A percentile compares a stretch with the other conserved stretches of the same genome.
phyloP scores from a whole-genome alignment of 306 rosid species.

The Morella rubra region DNA sequence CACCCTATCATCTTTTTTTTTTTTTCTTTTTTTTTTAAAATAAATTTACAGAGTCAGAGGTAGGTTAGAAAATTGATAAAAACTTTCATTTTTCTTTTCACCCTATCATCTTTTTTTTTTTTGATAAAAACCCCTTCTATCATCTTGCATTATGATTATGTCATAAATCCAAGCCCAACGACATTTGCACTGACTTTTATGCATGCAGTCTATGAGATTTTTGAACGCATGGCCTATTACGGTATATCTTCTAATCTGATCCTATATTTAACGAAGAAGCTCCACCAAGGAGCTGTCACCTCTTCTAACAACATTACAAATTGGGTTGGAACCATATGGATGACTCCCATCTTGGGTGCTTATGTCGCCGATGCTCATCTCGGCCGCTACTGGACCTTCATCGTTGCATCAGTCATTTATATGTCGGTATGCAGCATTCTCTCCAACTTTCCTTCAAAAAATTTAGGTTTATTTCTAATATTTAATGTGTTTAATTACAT shows the following conservation, averaged over 20 bases:
- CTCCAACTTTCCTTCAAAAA: too few relatives aligned
- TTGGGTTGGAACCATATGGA: conserved; percentile 67
- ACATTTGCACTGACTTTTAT: not conserved
- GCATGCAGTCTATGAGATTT: conserved; percentile 46
- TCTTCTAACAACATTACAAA: conserved; percentile 52
- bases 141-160: not conserved
- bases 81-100: too few relatives aligned
- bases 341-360: conserved; percentile 82
- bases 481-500: too few relatives aligned
- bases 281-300: conserved; percentile 45
- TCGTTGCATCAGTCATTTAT: conserved; percentile 50
- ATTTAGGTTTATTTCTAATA: too few relatives aligned
- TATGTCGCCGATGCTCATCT: conserved; percentile 78
- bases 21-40: too few relatives aligned
- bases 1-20: too few relatives aligned
- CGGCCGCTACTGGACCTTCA: conserved; percentile 82
- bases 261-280: conserved; percentile 38
- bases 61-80: too few relatives aligned
- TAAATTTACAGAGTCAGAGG: too few relatives aligned
- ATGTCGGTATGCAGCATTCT: conserved; percentile 43
- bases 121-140: not conserved
- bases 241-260: conserved; percentile 41
- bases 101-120: not conserved
- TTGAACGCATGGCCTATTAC: conserved; percentile 51
- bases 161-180: too few relatives aligned